Conservation (phyloP, 2,329 filamentous ascomycete species). For the Calonectria crousiana region DNA sequence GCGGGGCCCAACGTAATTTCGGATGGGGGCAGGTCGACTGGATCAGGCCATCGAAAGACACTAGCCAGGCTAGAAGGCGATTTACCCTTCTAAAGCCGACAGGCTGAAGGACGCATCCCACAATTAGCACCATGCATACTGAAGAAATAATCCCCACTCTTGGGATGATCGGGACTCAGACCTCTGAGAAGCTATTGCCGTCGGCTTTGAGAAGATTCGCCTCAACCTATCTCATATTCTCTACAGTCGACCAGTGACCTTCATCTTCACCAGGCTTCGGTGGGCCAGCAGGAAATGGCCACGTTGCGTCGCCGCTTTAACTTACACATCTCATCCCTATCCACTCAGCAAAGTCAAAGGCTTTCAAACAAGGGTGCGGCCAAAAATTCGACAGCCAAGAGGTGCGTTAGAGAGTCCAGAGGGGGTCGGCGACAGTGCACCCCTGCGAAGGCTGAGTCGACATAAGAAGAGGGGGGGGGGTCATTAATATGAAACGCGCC, state of each 20-base stretch:
- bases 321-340: conserved; percentile 24
- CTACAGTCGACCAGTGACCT: background rate
- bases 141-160: conserved; percentile 40
- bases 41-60: conserved; percentile 37
- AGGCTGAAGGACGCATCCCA: conserved; percentile 29
- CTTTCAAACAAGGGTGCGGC: conserved; percentile 35
- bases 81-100: conserved; percentile 35
- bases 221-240: background rate
- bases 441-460: conserved; percentile 43
- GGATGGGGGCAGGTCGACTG: conserved; percentile 23
- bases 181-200: conserved; percentile 17
- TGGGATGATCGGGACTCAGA: conserved; percentile 27
- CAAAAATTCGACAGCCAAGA: conserved; percentile 18
- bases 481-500: conserved; percentile 62
- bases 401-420: conserved; percentile 7
- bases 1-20: conserved; percentile 26
- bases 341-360: conserved; percentile 27
- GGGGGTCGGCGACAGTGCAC: conserved; percentile 33
- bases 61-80: conserved; percentile 34
- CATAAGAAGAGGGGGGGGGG: conserved; percentile 32
- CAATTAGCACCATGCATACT: conserved; percentile 25
- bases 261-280: background rate
- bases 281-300: conserved; percentile 17
- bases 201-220: background rate
- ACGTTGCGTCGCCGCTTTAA: conserved; percentile 21